A percentile compares a stretch with the other conserved stretches of the same genome.
Evolutionary conservation across 192 early-diverging fungal species (phyloP).

Genomic region (Geranomyces michiganensis): DNA sequence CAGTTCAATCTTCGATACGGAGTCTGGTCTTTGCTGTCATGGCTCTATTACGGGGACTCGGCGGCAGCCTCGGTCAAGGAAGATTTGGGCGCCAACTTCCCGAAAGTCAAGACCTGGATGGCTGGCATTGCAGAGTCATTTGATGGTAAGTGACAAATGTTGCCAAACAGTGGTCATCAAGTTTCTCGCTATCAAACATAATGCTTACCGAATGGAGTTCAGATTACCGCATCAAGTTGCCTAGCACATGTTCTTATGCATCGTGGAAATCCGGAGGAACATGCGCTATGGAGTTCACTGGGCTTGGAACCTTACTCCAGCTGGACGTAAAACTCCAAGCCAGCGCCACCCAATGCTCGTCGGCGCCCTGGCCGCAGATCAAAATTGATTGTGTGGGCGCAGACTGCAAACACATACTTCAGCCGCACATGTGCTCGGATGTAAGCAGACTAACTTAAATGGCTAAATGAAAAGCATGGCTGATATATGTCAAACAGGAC

Average conservation of each 20-base stretch:
- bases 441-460: too few relatives aligned
- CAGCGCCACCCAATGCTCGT: neutral
- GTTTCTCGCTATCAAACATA: too few relatives aligned
- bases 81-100: neutral
- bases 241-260: neutral
- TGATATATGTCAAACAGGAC: neutral
- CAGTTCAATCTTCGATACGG: constrained; percentile 2
- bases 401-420: constrained; percentile 2
- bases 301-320: neutral
- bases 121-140: neutral
- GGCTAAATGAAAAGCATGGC: too few relatives aligned
- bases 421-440: neutral
- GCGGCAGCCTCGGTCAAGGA: neutral
- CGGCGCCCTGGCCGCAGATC: neutral
- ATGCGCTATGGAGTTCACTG: neutral
- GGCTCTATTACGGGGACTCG: neutral
- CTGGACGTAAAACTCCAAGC: neutral
- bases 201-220: too few relatives aligned
- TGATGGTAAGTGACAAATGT: too few relatives aligned
- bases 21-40: neutral
- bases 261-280: neutral
- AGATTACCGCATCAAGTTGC: neutral
- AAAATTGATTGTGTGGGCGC: constrained; percentile 4
- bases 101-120: neutral
- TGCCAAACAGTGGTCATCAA: too few relatives aligned